A percentile compares a stretch with the other conserved stretches of the same genome.
phyloP scores from a whole-genome alignment of 306 rosid genomes.

The Cicer judaicum region DNA sequence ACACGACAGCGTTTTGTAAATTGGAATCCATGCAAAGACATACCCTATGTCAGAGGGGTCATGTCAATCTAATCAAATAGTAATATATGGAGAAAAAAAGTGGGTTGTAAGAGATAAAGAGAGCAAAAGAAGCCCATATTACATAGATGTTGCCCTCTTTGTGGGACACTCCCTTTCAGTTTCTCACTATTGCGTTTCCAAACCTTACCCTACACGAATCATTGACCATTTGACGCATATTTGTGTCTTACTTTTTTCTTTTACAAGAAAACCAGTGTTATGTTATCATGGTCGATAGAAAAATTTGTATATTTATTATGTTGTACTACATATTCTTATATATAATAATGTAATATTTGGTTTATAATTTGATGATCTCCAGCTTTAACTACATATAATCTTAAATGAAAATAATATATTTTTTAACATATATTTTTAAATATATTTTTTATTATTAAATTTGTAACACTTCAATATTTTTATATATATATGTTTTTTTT shows the following conservation, averaged over 20 bases:
- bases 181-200: conserved; percentile 37
- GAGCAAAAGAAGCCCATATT: conserved; percentile 41
- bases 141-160: conserved; percentile 40
- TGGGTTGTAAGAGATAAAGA: conserved; percentile 36
- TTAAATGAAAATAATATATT: no score
- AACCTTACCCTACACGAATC: conserved; percentile 46
- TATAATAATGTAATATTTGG: no score
- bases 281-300: not conserved
- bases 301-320: no score
- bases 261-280: conserved; percentile 1
- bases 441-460: no score
- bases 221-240: conserved; percentile 40
- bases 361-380: no score
- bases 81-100: conserved; percentile 27
- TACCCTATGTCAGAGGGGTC: conserved; percentile 46
- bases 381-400: no score
- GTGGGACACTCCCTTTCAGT: conserved; percentile 49
- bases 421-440: no score
- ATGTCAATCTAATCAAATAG: conserved; percentile 50
- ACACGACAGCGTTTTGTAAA: conserved; percentile 50
- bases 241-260: conserved; percentile 25
- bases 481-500: no score
- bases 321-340: no score
- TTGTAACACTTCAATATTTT: no score
- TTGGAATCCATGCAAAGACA: conserved; percentile 54